These are phyloP conservation scores for Acorus calamus DNA, from an alignment of 106 monocot species.

Conservation along the genomic window DNA sequence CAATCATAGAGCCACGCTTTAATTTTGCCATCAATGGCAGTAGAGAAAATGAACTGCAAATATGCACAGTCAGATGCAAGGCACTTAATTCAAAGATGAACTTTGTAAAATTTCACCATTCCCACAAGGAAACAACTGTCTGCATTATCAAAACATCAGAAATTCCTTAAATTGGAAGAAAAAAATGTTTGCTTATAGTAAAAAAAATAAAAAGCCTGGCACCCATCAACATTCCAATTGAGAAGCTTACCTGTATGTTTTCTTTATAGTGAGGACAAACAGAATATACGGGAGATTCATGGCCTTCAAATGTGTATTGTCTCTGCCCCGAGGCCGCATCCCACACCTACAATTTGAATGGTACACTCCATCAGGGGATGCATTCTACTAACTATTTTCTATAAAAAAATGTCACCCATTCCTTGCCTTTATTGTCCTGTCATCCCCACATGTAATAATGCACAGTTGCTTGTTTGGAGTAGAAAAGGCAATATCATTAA, in stretches of 20 bases:
- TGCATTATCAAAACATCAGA: too few relatives aligned
- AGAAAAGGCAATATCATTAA: conserved; percentile 96
- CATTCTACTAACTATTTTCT: background rate
- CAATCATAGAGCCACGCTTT: conserved; percentile 19
- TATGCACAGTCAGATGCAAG: background rate
- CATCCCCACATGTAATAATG: conserved; percentile 78
- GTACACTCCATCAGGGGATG: too few relatives aligned
- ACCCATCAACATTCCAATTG: too few relatives aligned
- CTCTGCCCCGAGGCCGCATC: conserved; percentile 9
- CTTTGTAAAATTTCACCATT: too few relatives aligned
- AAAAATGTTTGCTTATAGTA: too few relatives aligned
- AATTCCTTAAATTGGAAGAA: too few relatives aligned
- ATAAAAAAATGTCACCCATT: background rate
- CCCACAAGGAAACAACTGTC: too few relatives aligned
- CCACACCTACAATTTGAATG: conserved; percentile 5
- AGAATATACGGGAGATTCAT: conserved; percentile 45
- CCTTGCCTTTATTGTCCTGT: conserved; percentile 64
- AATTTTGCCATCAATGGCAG: conserved; percentile 20
- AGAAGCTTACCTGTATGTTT: conserved; percentile 7
- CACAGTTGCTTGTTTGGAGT: conserved; percentile 83
- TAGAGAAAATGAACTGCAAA: conserved; percentile 32
- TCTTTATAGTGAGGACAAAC: conserved; percentile 40
- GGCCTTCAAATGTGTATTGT: conserved; percentile 31
- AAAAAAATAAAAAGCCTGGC: too few relatives aligned
- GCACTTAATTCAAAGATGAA: too few relatives aligned